Evolutionary conservation across 768 basidiomycete species (phyloP), one percentile per base, ranked within the genome.

Genomic region (Tulasnella sp.): DNA sequence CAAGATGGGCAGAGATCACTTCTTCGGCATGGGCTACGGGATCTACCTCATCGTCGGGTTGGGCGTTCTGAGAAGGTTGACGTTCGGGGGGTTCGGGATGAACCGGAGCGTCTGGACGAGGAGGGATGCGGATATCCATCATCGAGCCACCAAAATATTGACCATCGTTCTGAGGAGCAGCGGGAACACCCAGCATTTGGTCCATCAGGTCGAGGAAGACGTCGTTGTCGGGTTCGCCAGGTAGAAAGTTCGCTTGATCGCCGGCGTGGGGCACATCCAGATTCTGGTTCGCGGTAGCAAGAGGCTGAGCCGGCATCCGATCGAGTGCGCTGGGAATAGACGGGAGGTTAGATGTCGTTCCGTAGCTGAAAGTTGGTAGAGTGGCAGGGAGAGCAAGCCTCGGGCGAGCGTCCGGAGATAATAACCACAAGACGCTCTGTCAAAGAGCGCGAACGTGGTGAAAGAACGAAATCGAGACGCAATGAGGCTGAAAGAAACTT

Each of bases 1-100:
- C 74, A 36, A 75, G 62, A 72, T 65, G 39, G 14, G 44, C n/a
- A 9, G 62, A 36, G 19, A n/a, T 35, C 2, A 39, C 71, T 65
- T 63, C 71, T 29, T 32, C 36, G 12, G 11, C 17, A 29, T 35
- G 2, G 19, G 22, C 35, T 12, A 12, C 32, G n/a, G n/a, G n/a
- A 34, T 71, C 59, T n/a, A 22, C 34, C 14, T 63, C 71, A 6
- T 37, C 5, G 16, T 37, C 71, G 35, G 26, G 1, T 3, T 36
- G 63, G 14, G 26, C n/a, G 52, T 3, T 11, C 22, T 59, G 52
- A 17, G 52, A 4, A 29, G 52, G 52, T n/a, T 2, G 52, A 59
- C 22, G n/a, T 4, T 59, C 16, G 8, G 40, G 40, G 40, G n/a
- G n/a, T n/a, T n/a, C 40, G 40, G 40, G 52, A 59, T 26, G 52